Conservation (phyloP, 148 eudicot genomes). For the Silene conica region DNA sequence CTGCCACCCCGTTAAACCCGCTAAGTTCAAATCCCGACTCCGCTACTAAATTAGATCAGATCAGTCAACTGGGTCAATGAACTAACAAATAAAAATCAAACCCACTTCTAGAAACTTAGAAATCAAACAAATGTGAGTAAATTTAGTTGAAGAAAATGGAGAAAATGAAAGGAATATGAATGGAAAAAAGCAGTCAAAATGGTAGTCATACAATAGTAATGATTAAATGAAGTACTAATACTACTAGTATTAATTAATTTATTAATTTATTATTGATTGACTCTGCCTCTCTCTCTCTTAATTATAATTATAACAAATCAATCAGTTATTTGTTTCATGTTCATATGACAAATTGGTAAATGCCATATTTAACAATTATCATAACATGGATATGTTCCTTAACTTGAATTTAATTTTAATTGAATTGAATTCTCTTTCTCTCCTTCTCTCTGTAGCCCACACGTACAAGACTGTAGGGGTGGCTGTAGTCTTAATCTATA, state of each 20-base stretch:
- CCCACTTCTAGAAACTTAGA: no score
- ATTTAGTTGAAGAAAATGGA: not conserved
- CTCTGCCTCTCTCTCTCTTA: not conserved
- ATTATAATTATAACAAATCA: not conserved
- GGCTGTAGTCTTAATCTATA: no score
- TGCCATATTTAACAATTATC: not conserved
- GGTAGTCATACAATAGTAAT: not conserved
- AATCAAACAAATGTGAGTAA: not conserved
- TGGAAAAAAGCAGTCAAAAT: not conserved
- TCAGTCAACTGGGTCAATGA: not conserved
- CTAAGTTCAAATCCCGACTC: no score
- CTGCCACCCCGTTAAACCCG: no score
- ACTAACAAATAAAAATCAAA: no score
- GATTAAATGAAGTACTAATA: not conserved
- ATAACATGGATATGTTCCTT: no score
- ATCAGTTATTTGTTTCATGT: not conserved
- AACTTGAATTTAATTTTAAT: no score
- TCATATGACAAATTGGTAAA: not conserved
- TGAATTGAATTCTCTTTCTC: no score
- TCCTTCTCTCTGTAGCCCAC: no score
- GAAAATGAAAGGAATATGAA: not conserved
- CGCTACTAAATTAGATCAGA: not conserved
- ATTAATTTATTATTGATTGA: no score
- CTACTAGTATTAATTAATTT: no score
- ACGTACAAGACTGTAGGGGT: no score